A percentile compares a stretch with the other conserved stretches of the same genome.
Evolutionary conservation across 345 rosid genomes (phyloP).

Genomic region (Pelargonium nanum): DNA sequence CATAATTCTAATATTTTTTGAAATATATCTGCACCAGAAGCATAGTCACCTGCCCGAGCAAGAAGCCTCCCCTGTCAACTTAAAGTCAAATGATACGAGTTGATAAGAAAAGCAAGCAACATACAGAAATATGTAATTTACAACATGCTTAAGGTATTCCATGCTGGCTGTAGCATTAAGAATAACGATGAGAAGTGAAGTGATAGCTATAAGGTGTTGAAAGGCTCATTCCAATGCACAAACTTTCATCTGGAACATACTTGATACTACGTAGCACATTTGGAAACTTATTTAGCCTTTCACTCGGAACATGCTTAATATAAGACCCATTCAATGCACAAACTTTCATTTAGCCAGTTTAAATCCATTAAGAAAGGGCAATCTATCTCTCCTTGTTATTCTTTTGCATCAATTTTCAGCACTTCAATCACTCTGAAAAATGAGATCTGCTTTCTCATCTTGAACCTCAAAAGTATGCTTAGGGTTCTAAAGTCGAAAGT

Average conservation of each 20-base stretch:
- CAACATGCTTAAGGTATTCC: neutral
- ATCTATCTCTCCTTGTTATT: neutral
- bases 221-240: neutral
- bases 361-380: no score
- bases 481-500: no score
- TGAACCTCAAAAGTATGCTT: no score
- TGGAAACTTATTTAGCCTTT: no score
- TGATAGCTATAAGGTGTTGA: neutral
- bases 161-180: neutral
- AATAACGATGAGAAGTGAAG: neutral
- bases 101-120: constrained; percentile 22
- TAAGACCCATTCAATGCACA: no score
- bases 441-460: neutral
- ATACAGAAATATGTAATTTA: neutral
- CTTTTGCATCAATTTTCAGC: neutral
- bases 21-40: constrained; percentile 50
- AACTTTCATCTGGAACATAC: neutral
- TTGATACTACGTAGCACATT: neutral
- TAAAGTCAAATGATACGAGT: constrained; percentile 46
- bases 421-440: neutral
- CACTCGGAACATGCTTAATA: no score
- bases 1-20: constrained; percentile 66
- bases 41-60: constrained; percentile 60
- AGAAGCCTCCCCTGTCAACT: constrained; percentile 99
- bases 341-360: no score